Evolutionary conservation across 345 rosid species (phyloP).

Genomic region (Eucalyptus caleyi): DNA sequence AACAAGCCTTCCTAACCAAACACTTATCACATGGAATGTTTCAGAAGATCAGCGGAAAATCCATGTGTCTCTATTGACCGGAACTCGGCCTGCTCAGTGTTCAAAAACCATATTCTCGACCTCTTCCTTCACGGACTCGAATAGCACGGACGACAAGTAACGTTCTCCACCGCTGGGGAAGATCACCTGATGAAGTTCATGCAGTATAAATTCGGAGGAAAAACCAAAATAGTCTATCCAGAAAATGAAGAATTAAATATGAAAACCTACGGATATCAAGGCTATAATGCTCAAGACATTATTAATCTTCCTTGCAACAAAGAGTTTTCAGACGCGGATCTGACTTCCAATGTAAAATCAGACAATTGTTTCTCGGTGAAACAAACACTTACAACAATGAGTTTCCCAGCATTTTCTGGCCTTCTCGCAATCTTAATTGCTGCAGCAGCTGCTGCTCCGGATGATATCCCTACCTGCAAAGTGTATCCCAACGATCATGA

Average conservation of each 20-base stretch:
- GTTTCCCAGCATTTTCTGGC: conserved; percentile 59
- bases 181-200: conserved; percentile 17
- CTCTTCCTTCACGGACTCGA: conserved; percentile 25
- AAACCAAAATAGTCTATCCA: not conserved
- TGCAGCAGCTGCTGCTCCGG: conserved; percentile 51
- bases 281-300: not conserved
- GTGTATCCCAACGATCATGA: not conserved
- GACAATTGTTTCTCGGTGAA: not conserved
- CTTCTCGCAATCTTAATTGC: conserved; percentile 42
- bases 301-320: not conserved
- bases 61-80: not conserved
- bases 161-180: conserved; percentile 54
- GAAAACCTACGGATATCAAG: not conserved
- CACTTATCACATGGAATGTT: not conserved
- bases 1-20: not conserved
- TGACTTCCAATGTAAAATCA: not conserved
- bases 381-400: conserved; percentile 38
- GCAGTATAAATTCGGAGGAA: not conserved
- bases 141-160: conserved; percentile 33
- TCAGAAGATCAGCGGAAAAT: not conserved
- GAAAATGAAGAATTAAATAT: not conserved
- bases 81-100: not conserved
- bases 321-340: not conserved
- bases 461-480: conserved; percentile 60
- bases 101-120: conserved; percentile 20